Conservation (phyloP, 805 yeast genomes). For the Yamadazyma insecticola region DNA sequence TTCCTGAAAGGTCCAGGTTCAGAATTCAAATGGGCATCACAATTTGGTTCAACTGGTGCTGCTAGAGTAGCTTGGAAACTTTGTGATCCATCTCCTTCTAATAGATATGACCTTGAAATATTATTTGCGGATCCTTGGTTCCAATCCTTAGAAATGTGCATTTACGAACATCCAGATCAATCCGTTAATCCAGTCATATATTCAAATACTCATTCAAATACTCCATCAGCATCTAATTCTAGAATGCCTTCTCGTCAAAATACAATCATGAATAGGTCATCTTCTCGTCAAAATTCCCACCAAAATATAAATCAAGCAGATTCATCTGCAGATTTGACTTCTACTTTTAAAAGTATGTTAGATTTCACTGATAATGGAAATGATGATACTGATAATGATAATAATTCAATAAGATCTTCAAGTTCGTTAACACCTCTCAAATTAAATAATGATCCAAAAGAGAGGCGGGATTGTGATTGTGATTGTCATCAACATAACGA, state of each 20-base stretch:
- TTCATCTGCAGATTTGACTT: constrained; percentile 5
- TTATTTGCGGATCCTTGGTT: constrained; percentile 66
- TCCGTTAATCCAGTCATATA: constrained; percentile 25
- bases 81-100: constrained; percentile 55
- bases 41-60: constrained; percentile 53
- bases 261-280: constrained; percentile 19
- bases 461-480: background rate
- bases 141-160: constrained; percentile 52
- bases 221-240: constrained; percentile 3
- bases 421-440: constrained; percentile 9
- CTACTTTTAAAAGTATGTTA: constrained; percentile 30
- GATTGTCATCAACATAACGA: constrained; percentile 6
- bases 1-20: constrained; percentile 58
- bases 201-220: background rate
- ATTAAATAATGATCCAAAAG: constrained; percentile 1
- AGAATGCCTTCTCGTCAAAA: constrained; percentile 29
- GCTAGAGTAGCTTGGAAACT: constrained; percentile 72
- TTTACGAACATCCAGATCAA: constrained; percentile 45
- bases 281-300: constrained; percentile 24
- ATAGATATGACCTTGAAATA: constrained; percentile 51
- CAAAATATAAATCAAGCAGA: constrained; percentile 14
- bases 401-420: constrained; percentile 9
- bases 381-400: constrained; percentile 4
- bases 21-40: constrained; percentile 67
- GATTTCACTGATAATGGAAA: constrained; percentile 19